A percentile compares a stretch with the other conserved stretches of the same genome.
phyloP scores from a whole-genome alignment of 768 basidiomycete species.

The Mycena albidolilacea region DNA sequence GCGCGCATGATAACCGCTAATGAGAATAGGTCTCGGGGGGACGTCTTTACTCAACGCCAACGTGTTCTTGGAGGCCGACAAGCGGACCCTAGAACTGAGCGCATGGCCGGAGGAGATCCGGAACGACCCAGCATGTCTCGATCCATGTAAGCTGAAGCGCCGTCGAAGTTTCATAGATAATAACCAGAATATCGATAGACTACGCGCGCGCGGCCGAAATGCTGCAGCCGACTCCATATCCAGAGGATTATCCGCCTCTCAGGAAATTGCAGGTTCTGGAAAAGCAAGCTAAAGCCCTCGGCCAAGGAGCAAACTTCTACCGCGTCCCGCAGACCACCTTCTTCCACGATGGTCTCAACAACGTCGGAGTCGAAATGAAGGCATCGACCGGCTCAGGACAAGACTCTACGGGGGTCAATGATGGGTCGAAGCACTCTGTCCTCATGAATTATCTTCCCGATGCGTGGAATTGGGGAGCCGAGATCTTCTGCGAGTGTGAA shows the following conservation, averaged over 20 bases:
- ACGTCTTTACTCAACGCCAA: slow-evolving; percentile 42
- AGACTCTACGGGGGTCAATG: slow-evolving; percentile 42
- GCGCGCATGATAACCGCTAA: neutral
- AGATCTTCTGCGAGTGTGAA: slow-evolving; percentile 45
- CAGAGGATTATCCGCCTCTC: slow-evolving; percentile 37
- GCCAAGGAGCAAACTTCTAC: slow-evolving; percentile 36
- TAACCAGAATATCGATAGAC: slow-evolving; percentile 19
- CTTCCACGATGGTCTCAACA: slow-evolving; percentile 41
- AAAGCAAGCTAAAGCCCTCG: slow-evolving; percentile 38
- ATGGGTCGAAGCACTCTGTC: slow-evolving; percentile 39
- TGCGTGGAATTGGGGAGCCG: slow-evolving; percentile 44
- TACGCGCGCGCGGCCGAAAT: slow-evolving; percentile 38
- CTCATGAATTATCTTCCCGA: slow-evolving; percentile 42
- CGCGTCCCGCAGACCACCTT: slow-evolving; percentile 41
- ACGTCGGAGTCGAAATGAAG: slow-evolving; percentile 41
- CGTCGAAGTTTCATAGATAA: neutral
- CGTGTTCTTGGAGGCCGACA: slow-evolving; percentile 40
- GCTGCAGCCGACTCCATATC: slow-evolving; percentile 39
- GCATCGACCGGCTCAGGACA: slow-evolving; percentile 40
- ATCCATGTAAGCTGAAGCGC: slow-evolving; percentile 31
- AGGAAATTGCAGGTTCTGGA: slow-evolving; percentile 36
- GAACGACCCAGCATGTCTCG: slow-evolving; percentile 28
- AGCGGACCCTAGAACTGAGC: slow-evolving; percentile 33
- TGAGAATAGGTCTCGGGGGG: slow-evolving; percentile 38
- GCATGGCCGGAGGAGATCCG: slow-evolving; percentile 40